phyloP scores from a whole-genome alignment of 2,329 filamentous ascomycete genomes.

The Neonectria sp. region DNA sequence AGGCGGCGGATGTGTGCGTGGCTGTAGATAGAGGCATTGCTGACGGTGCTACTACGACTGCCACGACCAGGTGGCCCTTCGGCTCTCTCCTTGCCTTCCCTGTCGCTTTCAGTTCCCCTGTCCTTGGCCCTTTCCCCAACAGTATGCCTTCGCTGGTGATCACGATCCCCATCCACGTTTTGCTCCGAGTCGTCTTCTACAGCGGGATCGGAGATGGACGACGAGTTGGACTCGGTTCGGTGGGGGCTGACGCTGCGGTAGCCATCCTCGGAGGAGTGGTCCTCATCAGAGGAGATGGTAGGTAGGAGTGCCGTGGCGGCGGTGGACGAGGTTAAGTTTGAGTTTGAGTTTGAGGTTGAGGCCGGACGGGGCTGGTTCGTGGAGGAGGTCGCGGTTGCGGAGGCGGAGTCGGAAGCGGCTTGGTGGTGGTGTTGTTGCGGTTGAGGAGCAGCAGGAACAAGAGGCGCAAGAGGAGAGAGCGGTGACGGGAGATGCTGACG shows the following conservation, averaged over 20 bases:
- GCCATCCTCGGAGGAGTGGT: slow-evolving; percentile 50
- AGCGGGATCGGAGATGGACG: slow-evolving; percentile 50
- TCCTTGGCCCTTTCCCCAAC: slow-evolving; percentile 9
- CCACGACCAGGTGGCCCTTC: slow-evolving; percentile 40
- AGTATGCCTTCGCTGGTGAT: slow-evolving; percentile 12
- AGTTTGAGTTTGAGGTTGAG: slow-evolving; percentile 3
- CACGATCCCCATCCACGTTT: slow-evolving; percentile 18
- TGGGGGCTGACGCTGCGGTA: slow-evolving; percentile 41
- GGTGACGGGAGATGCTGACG: slow-evolving; percentile 11
- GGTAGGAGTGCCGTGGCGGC: slow-evolving; percentile 33
- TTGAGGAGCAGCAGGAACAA: slow-evolving; percentile 27
- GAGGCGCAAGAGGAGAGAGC: slow-evolving; percentile 30
- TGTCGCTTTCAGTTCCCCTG: slow-evolving; percentile 16
- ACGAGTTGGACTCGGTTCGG: slow-evolving; percentile 46
- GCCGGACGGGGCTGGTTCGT: slow-evolving; percentile 1
- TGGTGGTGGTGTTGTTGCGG: slow-evolving; percentile 14
- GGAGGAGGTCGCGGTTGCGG: slow-evolving; percentile 26
- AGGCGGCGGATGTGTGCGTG: slow-evolving; percentile 66
- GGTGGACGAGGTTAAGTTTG: slow-evolving; percentile 12
- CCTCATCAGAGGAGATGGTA: slow-evolving; percentile 50
- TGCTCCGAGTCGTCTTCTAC: slow-evolving; percentile 40
- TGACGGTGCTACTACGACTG: slow-evolving; percentile 50
- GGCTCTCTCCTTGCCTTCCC: slow-evolving; percentile 19
- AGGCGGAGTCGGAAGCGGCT: slow-evolving; percentile 6
- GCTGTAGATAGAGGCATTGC: slow-evolving; percentile 55